Percentiles rank a stretch among this genome's conserved stretches.
Conservation (phyloP, 352 stramenopile species). For the Thraustochytrium striatum region DNA sequence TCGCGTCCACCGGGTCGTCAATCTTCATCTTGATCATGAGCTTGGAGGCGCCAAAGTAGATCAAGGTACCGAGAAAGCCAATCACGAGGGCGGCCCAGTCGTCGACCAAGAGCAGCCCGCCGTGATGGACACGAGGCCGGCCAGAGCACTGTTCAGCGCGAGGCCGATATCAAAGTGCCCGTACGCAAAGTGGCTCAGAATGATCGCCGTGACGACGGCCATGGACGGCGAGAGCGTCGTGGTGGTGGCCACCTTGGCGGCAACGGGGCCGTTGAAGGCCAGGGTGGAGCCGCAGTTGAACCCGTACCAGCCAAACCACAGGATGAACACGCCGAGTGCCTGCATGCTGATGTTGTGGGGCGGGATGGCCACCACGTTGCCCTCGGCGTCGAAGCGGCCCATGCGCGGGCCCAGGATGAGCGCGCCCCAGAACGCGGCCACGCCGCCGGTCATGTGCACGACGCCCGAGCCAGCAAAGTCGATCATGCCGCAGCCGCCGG, state of each 20-base stretch:
- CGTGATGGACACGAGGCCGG: conserved; percentile 71
- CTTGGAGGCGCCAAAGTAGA: conserved; percentile 62
- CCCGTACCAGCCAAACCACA: conserved; percentile 68
- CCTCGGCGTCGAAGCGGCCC: conserved; percentile 53
- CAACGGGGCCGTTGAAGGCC: conserved; percentile 59
- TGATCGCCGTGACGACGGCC: conserved; percentile 62
- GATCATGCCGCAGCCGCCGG: conserved; percentile 50
- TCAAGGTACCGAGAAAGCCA: conserved; percentile 63
- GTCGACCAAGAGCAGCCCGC: conserved; percentile 65
- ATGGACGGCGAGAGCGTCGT: conserved; percentile 66
- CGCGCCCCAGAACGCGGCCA: conserved; percentile 62
- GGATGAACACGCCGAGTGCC: conserved; percentile 56
- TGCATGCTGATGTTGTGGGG: conserved; percentile 52
- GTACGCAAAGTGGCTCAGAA: conserved; percentile 57
- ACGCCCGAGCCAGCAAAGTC: conserved; percentile 64
- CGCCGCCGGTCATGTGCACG: conserved; percentile 67
- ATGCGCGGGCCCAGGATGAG: conserved; percentile 63
- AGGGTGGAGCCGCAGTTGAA: conserved; percentile 73
- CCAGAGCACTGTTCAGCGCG: conserved; percentile 67
- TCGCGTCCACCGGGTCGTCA: conserved; percentile 58
- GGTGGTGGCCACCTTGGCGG: conserved; percentile 65
- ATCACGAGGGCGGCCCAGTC: conserved; percentile 67
- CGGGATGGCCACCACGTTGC: conserved; percentile 49
- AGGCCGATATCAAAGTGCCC: conserved; percentile 59
- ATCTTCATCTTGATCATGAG: conserved; percentile 40